Percentiles rank a stretch among this genome's conserved stretches.
Evolutionary conservation across 1,284 basidiomycete species (phyloP).

Genomic region (Coniferiporia weirii): DNA sequence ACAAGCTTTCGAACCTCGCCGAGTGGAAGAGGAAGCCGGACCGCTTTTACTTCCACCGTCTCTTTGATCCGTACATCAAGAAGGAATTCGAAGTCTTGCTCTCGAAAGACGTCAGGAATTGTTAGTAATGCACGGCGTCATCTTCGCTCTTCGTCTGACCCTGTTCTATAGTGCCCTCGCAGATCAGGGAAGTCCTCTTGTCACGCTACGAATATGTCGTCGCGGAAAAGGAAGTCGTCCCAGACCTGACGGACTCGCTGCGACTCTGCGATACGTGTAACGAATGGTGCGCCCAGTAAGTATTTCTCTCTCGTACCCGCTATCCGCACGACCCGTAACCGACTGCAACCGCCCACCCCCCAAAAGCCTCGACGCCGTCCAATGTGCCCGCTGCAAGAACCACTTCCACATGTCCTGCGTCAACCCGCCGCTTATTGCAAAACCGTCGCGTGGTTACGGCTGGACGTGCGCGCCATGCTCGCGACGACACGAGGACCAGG

Average conservation of each 20-base stretch:
- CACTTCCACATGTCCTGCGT: constrained; percentile 96
- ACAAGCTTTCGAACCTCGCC: constrained; percentile 88
- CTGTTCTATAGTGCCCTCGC: constrained; percentile 59
- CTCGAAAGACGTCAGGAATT: constrained; percentile 81
- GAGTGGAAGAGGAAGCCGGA: constrained; percentile 96
- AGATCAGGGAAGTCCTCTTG: constrained; percentile 72
- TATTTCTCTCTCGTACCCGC: constrained; percentile 19
- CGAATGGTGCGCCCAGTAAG: constrained; percentile 84
- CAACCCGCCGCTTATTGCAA: constrained; percentile 88
- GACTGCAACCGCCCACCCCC: constrained; percentile 3
- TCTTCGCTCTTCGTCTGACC: constrained; percentile 22
- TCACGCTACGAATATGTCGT: constrained; percentile 92
- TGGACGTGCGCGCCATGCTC: constrained; percentile 97
- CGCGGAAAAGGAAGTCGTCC: constrained; percentile 87
- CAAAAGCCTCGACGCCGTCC: constrained; percentile 82
- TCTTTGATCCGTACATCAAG: constrained; percentile 97
- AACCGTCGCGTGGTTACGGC: constrained; percentile 94
- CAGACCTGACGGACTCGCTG: constrained; percentile 84
- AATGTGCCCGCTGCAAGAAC: constrained; percentile 90
- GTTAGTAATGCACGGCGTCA: constrained; percentile 46
- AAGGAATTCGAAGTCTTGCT: constrained; percentile 96
- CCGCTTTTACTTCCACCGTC: constrained; percentile 90
- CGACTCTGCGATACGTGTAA: constrained; percentile 84
- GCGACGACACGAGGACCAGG: constrained; percentile 81
- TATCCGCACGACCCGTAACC: too few species aligned